Base-by-base conservation (phyloP, 2,329 filamentous ascomycete species). In the Escovopsis sp. region DNA sequence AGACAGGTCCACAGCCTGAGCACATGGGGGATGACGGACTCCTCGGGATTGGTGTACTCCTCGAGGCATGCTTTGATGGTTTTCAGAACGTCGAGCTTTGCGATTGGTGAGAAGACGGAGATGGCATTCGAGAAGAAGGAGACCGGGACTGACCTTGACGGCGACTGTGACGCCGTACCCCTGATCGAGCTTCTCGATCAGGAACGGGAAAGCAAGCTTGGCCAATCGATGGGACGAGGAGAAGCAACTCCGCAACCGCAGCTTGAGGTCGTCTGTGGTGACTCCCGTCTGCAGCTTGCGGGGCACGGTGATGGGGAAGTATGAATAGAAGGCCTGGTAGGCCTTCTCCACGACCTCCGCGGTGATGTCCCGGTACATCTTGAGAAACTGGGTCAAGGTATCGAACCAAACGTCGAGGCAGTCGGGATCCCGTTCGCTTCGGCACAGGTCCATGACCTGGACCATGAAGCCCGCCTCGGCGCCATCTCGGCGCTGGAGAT, bases 391-490 rank as follows among this genome's bases (percentile, higher is more conserved):
- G 40, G 57, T 56, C 16, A 75, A 47, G 24, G 70, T 68, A 25
- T 62, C 63, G 48, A 78, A 77, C 74, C 74, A 78, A 4, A 64
- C 57, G 54, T 76, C 63, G 13, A 78, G 59, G 41, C 72, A 75
- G 45, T 66, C 64, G 0, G 74, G 74, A 43, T 77, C 72, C 46
- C 74, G 64, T 53, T 78, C 74, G 41, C 63, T 68, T 41, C 61
- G 62, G 47, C 70, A 76, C 11, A 76, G 54, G 40, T 66, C 61
- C 10, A 76, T 48, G 14, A 77, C 58, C 27, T 67, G 62, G 20
- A 59, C 56, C 47, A 73, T 66, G 49, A 74, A 75, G 5, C 58
- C 61, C 15, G 63, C 58, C 0, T 63, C 57, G 2, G 55, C 45
- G n/a, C 64, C 66, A 43, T 71, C 62, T 16, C 58, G 59, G 43